phyloP scores from a whole-genome alignment of 371 early-diverging fungal genomes.

The Nosema granulosis region DNA sequence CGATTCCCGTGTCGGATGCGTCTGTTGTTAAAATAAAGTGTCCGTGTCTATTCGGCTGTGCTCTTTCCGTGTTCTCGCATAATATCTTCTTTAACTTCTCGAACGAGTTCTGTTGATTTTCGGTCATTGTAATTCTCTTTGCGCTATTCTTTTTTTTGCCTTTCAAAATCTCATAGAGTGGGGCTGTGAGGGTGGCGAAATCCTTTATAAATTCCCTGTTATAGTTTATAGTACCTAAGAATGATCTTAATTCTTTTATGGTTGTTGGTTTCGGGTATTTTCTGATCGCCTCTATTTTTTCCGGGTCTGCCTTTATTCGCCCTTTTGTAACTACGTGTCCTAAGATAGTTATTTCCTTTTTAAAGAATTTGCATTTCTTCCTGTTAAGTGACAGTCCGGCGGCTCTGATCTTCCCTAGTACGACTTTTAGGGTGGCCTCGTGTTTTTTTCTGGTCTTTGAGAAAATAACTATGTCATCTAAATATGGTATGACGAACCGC shows the following conservation, averaged over 20 bases:
- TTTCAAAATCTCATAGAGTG: not conserved
- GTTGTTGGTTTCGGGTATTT: not conserved
- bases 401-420: not conserved
- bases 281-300: constrained; percentile 18
- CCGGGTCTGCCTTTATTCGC: constrained; percentile 11
- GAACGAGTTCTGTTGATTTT: not conserved
- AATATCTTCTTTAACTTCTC: not conserved
- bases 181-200: constrained; percentile 2
- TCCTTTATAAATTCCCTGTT: constrained; percentile 35
- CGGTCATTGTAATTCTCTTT: not conserved
- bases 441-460: constrained; percentile 16
- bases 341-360: constrained; percentile 38
- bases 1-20: constrained; percentile 22
- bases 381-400: not conserved
- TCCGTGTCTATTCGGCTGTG: constrained; percentile 13
- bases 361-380: constrained; percentile 14
- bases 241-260: constrained; percentile 27
- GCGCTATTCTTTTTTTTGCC: not conserved
- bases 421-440: not conserved
- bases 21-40: constrained; percentile 50
- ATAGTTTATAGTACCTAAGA: constrained; percentile 38
- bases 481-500: constrained; percentile 12
- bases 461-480: constrained; percentile 35
- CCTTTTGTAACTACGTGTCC: constrained; percentile 2
- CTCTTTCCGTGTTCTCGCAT: not conserved